phyloP scores from a whole-genome alignment of 495 filamentous ascomycete species.

The Tuber brumale region DNA sequence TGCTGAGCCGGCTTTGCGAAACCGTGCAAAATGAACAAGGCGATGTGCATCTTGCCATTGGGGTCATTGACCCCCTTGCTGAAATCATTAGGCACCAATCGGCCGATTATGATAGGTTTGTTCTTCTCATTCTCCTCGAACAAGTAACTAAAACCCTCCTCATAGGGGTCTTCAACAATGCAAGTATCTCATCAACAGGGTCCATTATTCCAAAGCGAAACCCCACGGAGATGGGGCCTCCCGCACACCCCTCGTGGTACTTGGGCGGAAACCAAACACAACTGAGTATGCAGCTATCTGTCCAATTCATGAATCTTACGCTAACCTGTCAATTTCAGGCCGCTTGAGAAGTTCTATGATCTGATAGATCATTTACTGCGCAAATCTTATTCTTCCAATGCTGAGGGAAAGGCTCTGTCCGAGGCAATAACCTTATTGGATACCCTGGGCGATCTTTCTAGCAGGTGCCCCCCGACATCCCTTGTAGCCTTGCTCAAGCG shows the following conservation, averaged over 20 bases:
- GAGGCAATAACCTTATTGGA: constrained; percentile 40
- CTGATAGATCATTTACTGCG: constrained; percentile 48
- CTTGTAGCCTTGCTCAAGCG: constrained; percentile 45
- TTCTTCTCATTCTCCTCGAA: background rate
- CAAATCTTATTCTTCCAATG: constrained; percentile 45
- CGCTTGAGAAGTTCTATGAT: constrained; percentile 57
- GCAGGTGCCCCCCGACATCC: constrained; percentile 41
- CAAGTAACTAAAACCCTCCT: background rate
- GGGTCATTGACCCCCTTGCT: constrained; percentile 66
- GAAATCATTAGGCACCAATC: constrained; percentile 44
- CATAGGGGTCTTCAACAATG: background rate
- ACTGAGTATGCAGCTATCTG: constrained; percentile 29
- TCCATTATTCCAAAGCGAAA: constrained; percentile 25
- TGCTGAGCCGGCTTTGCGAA: constrained; percentile 55
- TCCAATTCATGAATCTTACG: constrained; percentile 6
- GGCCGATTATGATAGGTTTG: constrained; percentile 18
- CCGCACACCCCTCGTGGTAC: constrained; percentile 17
- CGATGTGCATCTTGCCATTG: constrained; percentile 54
- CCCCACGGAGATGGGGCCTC: background rate
- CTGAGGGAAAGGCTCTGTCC: constrained; percentile 16
- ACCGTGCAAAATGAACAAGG: constrained; percentile 60
- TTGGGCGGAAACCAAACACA: constrained; percentile 18
- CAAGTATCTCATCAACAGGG: constrained; percentile 11
- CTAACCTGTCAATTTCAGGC: constrained; percentile 33
- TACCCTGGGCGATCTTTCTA: constrained; percentile 42